Evolutionary conservation across 192 early-diverging fungal species (phyloP).

Genomic region (Coemansia sp.): DNA sequence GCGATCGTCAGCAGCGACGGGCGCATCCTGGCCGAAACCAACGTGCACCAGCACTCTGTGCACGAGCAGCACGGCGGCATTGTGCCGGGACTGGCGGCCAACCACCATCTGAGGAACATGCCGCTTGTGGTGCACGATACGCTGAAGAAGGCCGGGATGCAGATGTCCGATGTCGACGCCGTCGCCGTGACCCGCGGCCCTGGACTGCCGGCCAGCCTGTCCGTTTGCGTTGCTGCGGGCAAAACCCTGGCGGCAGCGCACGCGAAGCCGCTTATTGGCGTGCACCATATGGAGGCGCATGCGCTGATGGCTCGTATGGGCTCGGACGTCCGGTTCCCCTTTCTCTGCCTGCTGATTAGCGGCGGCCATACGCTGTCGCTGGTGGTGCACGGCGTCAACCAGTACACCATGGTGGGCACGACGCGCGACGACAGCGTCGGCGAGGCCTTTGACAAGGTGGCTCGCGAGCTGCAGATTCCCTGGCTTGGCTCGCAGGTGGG

Average conservation of each 20-base stretch:
- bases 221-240: constrained; percentile 67
- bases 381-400: constrained; percentile 56
- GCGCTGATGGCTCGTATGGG: constrained; percentile 70
- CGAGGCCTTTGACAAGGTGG: constrained; percentile 76
- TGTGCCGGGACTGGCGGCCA: constrained; percentile 66
- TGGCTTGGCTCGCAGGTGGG: constrained; percentile 66
- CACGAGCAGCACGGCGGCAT: constrained; percentile 76
- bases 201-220: constrained; percentile 64
- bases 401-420: constrained; percentile 61
- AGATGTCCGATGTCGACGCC: constrained; percentile 59
- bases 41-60: constrained; percentile 60
- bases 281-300: constrained; percentile 86
- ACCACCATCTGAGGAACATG: constrained; percentile 61
- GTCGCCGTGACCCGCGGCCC: constrained; percentile 77
- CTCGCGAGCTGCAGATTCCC: constrained; percentile 61
- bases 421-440: constrained; percentile 75
- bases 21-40: constrained; percentile 60
- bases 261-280: constrained; percentile 67
- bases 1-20: constrained; percentile 67
- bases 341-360: constrained; percentile 67
- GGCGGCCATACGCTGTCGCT: constrained; percentile 74
- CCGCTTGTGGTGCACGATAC: constrained; percentile 62
- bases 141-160: constrained; percentile 55
- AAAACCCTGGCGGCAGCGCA: constrained; percentile 68
- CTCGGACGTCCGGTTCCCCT: constrained; percentile 59